Conservation (phyloP, 208 protist genomes). For the Angomonas ambiguus region DNA sequence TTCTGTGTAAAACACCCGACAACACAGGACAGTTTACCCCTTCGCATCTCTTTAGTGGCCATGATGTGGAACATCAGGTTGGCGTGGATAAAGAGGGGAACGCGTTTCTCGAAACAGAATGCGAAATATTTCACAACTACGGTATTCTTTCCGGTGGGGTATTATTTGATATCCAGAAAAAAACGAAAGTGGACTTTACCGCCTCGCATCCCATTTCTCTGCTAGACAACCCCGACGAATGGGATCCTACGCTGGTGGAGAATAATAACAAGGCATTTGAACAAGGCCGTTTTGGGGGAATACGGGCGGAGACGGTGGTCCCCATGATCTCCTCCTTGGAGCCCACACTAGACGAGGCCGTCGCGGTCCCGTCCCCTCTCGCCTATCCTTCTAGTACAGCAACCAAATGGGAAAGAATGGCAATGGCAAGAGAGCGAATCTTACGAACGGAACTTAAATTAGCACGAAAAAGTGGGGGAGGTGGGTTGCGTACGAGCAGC, state of each 20-base stretch:
- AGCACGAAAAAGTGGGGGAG: background rate
- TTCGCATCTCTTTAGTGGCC: constrained; percentile 54
- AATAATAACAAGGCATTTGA: background rate
- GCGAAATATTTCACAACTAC: constrained; percentile 54
- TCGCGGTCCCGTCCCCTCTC: background rate
- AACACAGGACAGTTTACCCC: constrained; percentile 48
- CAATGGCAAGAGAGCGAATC: background rate
- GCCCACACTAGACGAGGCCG: background rate
- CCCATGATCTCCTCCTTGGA: background rate
- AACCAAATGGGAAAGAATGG: background rate
- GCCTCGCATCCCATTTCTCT: background rate
- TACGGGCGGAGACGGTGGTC: background rate
- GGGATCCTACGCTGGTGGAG: background rate
- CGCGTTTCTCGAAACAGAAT: constrained; percentile 25
- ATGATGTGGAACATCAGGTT: constrained; percentile 13
- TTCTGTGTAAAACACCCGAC: constrained; percentile 60
- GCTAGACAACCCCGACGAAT: background rate
- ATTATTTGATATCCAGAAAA: constrained; percentile 30
- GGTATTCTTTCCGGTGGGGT: constrained; percentile 63
- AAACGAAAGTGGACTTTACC: constrained; percentile 48
- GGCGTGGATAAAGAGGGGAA: background rate
- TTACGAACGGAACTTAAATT: background rate
- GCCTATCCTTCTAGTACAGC: background rate
- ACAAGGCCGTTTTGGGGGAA: background rate
- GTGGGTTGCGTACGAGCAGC: background rate